Conservation (phyloP, 2,329 filamentous ascomycete species). For the Ophiostoma sp. region DNA sequence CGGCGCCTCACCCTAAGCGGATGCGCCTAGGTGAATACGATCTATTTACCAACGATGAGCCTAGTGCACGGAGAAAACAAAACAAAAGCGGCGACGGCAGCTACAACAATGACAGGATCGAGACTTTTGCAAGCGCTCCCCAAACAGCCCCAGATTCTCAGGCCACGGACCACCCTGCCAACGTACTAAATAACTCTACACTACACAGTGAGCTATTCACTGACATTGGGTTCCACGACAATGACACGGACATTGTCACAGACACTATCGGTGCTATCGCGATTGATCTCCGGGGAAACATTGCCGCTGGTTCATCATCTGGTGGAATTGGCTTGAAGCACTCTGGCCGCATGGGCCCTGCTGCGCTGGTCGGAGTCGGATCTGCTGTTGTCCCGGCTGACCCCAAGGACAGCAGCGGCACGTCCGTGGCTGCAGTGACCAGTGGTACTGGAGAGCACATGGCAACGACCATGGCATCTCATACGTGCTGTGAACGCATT, state of each 20-base stretch:
- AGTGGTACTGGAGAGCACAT: slow-evolving; percentile 98
- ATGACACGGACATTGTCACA: slow-evolving; percentile 55
- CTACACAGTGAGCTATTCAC: not conserved
- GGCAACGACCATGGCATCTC: slow-evolving; percentile 88
- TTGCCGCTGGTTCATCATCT: slow-evolving; percentile 92
- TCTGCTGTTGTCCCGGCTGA: slow-evolving; percentile 80
- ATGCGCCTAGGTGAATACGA: slow-evolving; percentile 10
- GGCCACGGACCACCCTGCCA: slow-evolving; percentile 1
- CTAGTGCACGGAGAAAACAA: not conserved
- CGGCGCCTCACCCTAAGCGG: slow-evolving; percentile 21
- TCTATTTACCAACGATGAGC: slow-evolving; percentile 10
- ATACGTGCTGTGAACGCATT: slow-evolving; percentile 77
- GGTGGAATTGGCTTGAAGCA: slow-evolving; percentile 99
- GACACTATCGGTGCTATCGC: slow-evolving; percentile 97
- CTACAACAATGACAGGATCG: not conserved
- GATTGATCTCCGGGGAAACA: slow-evolving; percentile 76
- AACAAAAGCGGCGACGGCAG: slow-evolving; percentile 22
- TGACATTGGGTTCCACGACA: slow-evolving; percentile 17
- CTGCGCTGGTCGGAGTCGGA: slow-evolving; percentile 85
- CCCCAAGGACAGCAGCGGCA: slow-evolving; percentile 60
- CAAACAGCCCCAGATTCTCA: not conserved
- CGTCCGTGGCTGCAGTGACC: slow-evolving; percentile 75
- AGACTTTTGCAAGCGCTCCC: not conserved
- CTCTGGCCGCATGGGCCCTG: slow-evolving; percentile 81
- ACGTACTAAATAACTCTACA: not conserved